phyloP scores from a whole-genome alignment of 2,329 filamentous ascomycete species.

The Gaeumannomyces tritici region DNA sequence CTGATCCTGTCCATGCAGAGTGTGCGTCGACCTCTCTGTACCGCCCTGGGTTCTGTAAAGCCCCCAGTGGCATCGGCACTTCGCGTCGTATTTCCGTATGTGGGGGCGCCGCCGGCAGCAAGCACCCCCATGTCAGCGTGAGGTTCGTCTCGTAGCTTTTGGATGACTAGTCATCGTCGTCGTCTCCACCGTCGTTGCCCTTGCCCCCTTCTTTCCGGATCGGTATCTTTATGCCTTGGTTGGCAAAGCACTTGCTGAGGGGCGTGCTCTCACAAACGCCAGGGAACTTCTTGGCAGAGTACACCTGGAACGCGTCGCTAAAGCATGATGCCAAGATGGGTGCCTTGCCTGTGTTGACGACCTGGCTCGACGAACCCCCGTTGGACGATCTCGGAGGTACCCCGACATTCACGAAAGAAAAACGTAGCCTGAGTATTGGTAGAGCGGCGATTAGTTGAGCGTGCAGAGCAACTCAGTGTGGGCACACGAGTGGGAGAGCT shows the following conservation, averaged over 20 bases:
- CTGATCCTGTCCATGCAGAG: not conserved
- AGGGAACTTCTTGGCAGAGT: conserved; percentile 95
- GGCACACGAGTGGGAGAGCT: no score
- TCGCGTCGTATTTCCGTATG: not conserved
- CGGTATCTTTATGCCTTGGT: conserved; percentile 92
- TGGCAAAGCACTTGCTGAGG: conserved; percentile 85
- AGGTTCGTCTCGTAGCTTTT: conserved; percentile 5
- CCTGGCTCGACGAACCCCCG: conserved; percentile 24
- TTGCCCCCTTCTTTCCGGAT: conserved; percentile 69
- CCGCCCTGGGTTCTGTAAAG: not conserved
- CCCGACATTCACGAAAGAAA: conserved; percentile 79
- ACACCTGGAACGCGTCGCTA: conserved; percentile 85
- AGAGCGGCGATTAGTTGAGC: conserved; percentile 1
- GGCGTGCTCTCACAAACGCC: conserved; percentile 91
- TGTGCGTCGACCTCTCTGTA: not conserved
- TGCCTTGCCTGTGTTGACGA: conserved; percentile 66
- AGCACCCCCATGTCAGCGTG: not conserved
- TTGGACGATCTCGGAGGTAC: conserved; percentile 27
- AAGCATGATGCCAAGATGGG: conserved; percentile 79
- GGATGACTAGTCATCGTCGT: conserved; percentile 32
- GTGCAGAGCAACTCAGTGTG: not conserved
- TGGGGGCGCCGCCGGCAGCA: not conserved
- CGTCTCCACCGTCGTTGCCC: conserved; percentile 43
- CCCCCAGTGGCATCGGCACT: not conserved
- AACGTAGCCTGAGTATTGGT: conserved; percentile 38